Base-by-base conservation (phyloP, 345 rosid species). In the Camelina sativa region DNA sequence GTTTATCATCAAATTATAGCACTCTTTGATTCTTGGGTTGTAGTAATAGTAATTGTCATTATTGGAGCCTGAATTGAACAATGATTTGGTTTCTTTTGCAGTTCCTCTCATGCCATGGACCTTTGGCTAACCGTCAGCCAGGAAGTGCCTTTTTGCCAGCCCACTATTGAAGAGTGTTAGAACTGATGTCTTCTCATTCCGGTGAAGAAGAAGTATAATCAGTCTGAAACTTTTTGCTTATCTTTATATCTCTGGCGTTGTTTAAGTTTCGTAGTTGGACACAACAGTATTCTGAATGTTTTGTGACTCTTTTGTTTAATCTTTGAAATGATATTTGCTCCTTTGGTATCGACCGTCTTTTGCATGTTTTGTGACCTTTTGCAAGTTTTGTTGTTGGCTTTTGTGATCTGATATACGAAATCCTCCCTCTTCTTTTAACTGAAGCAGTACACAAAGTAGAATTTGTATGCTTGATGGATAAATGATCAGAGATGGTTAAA, bases 41-140 rank as follows among this genome's bases (percentile, higher is more conserved):
- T 44, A 11, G 17, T 2, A 9, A 38, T 23, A 2, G 35, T 23
- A 12, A 11, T 20, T 1, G 22, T 17, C 5, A 50, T 51, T 4
- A 20, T 10, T 10, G 15, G 10, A 32, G 11, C 48, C 30, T 34
- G 28, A 19, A 38, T 41, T 66, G 13, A 59, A 28, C 52, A 59
- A 15, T 61, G 52, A 11, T 6, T 48, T 8, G 7, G 8, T 56
- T 47, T 10, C 6, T 47, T 25, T 74, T 77, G 71, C 77, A 89
- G 95, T 88, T 87, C 65, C 92, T 87, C 30, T 89, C 92, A 20
- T 83, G 89, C 48, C 95, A 89, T 73, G 95, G 92, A 78, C 89
- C 86, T 44, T 67, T 89, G 79, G 85, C 92, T 0, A 4, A 62
- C 1, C 91, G 95, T 16, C 55, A 84, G 76, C 88, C 95, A 0